Evolutionary conservation across 2,329 filamentous ascomycete genomes (phyloP).

Genomic region (Aspergillus hortae): DNA sequence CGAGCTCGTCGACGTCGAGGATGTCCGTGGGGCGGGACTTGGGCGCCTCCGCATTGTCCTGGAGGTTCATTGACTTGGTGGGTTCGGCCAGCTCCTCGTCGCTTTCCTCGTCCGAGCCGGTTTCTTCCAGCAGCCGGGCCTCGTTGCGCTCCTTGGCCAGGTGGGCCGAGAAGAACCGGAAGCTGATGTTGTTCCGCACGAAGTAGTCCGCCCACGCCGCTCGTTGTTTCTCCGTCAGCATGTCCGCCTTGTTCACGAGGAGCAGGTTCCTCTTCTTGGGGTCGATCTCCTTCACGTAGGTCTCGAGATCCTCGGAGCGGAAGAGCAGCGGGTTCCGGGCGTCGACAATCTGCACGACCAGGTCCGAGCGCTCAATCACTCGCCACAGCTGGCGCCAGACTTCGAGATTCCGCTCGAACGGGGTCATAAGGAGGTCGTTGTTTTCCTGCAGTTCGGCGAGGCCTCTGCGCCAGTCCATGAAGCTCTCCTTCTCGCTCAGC

Average conservation of each 20-base stretch:
- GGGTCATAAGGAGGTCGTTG: conserved; percentile 92
- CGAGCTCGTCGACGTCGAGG: conserved; percentile 86
- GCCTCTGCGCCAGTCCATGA: conserved; percentile 84
- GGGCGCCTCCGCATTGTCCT: conserved; percentile 30
- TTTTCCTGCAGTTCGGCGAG: conserved; percentile 91
- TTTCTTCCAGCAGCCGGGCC: conserved; percentile 55
- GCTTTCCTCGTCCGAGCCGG: conserved; percentile 42
- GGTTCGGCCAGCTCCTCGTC: conserved; percentile 24
- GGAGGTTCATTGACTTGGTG: conserved; percentile 14
- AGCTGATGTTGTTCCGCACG: conserved; percentile 73
- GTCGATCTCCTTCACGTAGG: conserved; percentile 91
- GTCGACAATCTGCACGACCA: conserved; percentile 97
- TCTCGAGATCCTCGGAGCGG: conserved; percentile 87
- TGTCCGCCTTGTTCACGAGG: conserved; percentile 97
- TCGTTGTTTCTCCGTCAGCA: conserved; percentile 89
- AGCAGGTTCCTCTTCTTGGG: conserved; percentile 83
- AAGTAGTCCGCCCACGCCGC: conserved; percentile 84
- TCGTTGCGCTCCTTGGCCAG: conserved; percentile 88
- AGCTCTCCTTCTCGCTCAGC: conserved; percentile 69
- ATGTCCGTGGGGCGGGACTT: conserved; percentile 63
- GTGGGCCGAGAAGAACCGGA: conserved; percentile 93
- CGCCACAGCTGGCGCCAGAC: conserved; percentile 98
- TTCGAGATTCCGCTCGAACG: conserved; percentile 94
- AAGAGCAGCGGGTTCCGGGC: conserved; percentile 92
- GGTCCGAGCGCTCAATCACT: conserved; percentile 92